Evolutionary conservation across 257 asterid genomes (phyloP), one percentile per base, ranked within the genome.

Genomic region (Prunella vulgaris): DNA sequence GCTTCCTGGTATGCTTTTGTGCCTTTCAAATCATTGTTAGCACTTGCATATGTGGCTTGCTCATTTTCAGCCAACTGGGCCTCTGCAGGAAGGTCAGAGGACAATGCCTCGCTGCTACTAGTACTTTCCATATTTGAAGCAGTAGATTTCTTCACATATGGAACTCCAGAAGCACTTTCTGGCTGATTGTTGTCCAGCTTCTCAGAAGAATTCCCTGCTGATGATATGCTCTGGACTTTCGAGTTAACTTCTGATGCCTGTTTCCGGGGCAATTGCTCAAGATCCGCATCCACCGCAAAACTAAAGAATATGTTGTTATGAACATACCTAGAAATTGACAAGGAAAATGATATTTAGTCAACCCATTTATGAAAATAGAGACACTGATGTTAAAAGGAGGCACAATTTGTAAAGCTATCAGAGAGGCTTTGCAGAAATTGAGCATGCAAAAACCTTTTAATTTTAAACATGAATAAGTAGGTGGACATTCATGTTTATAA

Each of bases 1-100:
- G 95, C 97, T 87, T 94, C 99, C 83, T 94, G 97, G 76, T 82
- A 91, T 27, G 99, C 96, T 77, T 85, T 94, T 14, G 97, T 91
- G 82, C 99, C 97, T 84, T 83, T 91, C 78, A 94, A 83, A 76
- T 94, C 99, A 84, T 90, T 94, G 78, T 94, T 90, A 69, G 97
- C 95, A 76, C 96, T 89, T 60, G 97, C 97, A 80, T 87, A 94
- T 10, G 96, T 93, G 71, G 99, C 96, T 84, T 93, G 99, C 81
- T 93, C 99, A 71, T 94, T 89, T 83, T 93, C 99, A 74, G 90
- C 85, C 84, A 89, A 80, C 84, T 82, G 96, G 30, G 83, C 62
- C 73, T 90, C 96, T 58, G 80, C 77, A 59, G 87, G 74, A 64
- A 72, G 82, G 71, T 84, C 92, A 62, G 84, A 66, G 27, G 85